Conservation (phyloP, 1,139 yeast species). For the Candida glucosophila region DNA sequence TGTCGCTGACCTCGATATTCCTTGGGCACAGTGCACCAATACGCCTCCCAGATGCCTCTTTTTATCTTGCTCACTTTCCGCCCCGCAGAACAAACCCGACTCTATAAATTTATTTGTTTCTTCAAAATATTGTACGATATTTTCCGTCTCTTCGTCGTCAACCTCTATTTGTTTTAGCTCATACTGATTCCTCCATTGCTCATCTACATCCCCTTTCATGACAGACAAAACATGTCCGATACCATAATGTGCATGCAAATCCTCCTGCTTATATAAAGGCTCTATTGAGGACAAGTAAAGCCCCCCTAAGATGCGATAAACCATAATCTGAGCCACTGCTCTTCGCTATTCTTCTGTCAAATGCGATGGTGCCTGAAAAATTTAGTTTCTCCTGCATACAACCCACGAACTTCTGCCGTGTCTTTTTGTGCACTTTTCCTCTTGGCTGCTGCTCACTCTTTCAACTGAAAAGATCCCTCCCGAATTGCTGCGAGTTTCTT, state of each 20-base stretch:
- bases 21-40: slow-evolving; percentile 75
- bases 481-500: too few relatives aligned
- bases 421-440: too few relatives aligned
- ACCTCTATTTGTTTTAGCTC: slow-evolving; percentile 56
- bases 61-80: slow-evolving; percentile 19
- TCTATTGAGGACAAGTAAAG: slow-evolving; percentile 53
- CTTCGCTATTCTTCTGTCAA: too few relatives aligned
- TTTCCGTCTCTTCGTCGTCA: slow-evolving; percentile 57
- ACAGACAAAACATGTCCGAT: slow-evolving; percentile 68
- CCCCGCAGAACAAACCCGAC: slow-evolving; percentile 37
- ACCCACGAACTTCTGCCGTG: too few relatives aligned
- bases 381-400: too few relatives aligned
- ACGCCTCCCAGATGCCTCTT: slow-evolving; percentile 40
- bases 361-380: too few relatives aligned
- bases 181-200: slow-evolving; percentile 38
- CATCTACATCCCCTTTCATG: slow-evolving; percentile 55
- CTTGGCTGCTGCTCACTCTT: too few relatives aligned
- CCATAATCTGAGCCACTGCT: too few relatives aligned
- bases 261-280: slow-evolving; percentile 38
- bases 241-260: slow-evolving; percentile 33
- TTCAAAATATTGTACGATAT: slow-evolving; percentile 54
- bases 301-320: slow-evolving; percentile 56
- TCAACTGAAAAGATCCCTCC: too few relatives aligned
- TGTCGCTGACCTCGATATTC: slow-evolving; percentile 74
- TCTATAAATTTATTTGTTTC: slow-evolving; percentile 62